Conservation (phyloP, 495 filamentous ascomycete species). For the Hypoxylon trugodes region DNA sequence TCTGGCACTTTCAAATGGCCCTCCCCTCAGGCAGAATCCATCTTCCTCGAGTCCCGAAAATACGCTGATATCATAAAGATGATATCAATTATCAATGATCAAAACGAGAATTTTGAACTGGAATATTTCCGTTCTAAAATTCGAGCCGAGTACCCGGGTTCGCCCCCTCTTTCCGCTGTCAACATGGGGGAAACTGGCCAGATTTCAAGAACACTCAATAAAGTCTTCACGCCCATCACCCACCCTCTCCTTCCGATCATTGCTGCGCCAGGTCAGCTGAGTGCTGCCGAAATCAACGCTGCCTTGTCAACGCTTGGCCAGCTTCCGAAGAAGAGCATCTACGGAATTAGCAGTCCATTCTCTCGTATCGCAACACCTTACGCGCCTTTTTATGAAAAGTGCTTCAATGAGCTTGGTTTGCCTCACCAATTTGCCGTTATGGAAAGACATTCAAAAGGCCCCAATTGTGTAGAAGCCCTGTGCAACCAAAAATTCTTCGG, state of each 20-base stretch:
- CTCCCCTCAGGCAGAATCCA: conserved; percentile 69
- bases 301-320: conserved; percentile 81
- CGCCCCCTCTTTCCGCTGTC: conserved; percentile 77
- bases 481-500: conserved; percentile 76
- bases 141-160: conserved; percentile 66
- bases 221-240: conserved; percentile 85
- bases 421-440: conserved; percentile 81
- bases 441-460: conserved; percentile 70
- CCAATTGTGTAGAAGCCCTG: conserved; percentile 66
- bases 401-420: conserved; percentile 86
- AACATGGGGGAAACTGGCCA: conserved; percentile 89
- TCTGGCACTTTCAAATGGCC: conserved; percentile 85
- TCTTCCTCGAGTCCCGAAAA: conserved; percentile 73
- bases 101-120: conserved; percentile 85
- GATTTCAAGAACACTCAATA: conserved; percentile 80
- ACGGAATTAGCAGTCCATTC: conserved; percentile 75
- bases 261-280: conserved; percentile 83
- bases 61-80: conserved; percentile 89
- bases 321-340: conserved; percentile 79
- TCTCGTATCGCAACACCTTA: conserved; percentile 70
- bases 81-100: conserved; percentile 79
- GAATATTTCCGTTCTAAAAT: conserved; percentile 87
- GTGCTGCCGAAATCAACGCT: conserved; percentile 82
- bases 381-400: conserved; percentile 86
- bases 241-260: conserved; percentile 85